Conservation (phyloP, 179 eudicot species). For the Pouteria campechiana region DNA sequence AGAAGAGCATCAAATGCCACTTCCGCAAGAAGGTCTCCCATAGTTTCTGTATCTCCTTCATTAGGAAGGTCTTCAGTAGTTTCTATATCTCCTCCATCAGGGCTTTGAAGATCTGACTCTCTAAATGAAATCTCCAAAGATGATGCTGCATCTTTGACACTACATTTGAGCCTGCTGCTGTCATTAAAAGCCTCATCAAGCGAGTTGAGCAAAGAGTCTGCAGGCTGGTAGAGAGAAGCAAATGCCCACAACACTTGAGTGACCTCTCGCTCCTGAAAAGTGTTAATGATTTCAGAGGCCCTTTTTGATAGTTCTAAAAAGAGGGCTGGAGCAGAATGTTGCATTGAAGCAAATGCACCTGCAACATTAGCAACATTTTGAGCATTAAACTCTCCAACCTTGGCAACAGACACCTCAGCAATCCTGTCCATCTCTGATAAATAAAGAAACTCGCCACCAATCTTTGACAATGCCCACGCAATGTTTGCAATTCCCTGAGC, state of each 20-base stretch:
- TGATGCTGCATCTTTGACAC: too few species aligned
- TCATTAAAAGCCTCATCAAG: conserved; percentile 45
- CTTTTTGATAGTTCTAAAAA: conserved; percentile 51
- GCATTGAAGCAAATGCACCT: conserved; percentile 94
- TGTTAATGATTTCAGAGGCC: conserved; percentile 50
- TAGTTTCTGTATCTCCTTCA: conserved; percentile 4
- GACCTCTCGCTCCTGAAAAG: conserved; percentile 76
- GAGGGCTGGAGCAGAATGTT: conserved; percentile 72
- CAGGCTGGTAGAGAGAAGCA: conserved; percentile 69
- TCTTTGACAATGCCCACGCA: conserved; percentile 92
- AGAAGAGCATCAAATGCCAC: conserved; percentile 10
- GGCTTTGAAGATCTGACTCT: too few species aligned
- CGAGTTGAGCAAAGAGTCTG: conserved; percentile 49
- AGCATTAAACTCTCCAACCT: conserved; percentile 67
- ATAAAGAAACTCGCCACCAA: conserved; percentile 90
- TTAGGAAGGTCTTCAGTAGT: conserved; percentile 12
- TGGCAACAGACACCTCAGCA: conserved; percentile 72
- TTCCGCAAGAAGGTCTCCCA: conserved; percentile 4
- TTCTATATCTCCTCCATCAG: too few species aligned
- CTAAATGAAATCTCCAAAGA: too few species aligned
- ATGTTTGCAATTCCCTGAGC: conserved; percentile 87
- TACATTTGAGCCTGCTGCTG: conserved; percentile 32
- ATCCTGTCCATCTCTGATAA: conserved; percentile 90
- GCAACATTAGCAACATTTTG: conserved; percentile 94
- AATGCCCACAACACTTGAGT: conserved; percentile 94